Conservation (phyloP, 345 rosid species). For the Eucalyptus regnans region DNA sequence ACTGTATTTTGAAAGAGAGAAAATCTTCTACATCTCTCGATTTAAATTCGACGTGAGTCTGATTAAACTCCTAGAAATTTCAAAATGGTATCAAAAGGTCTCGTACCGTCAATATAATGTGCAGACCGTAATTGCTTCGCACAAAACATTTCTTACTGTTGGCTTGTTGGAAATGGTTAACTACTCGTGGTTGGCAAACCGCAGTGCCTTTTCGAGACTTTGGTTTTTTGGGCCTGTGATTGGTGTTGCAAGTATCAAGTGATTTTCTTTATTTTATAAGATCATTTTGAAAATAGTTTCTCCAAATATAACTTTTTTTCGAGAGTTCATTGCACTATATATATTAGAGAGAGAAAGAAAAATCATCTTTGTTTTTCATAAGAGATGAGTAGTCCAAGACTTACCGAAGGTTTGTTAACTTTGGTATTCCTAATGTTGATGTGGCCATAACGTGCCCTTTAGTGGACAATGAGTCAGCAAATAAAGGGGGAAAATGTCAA, state of each 20-base stretch:
- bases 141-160: fast-evolving
- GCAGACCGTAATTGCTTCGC: fast-evolving
- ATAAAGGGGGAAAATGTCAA: neutral
- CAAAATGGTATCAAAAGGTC: neutral
- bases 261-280: no score
- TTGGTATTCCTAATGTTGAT: neutral
- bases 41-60: neutral
- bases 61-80: neutral
- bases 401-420: neutral
- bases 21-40: neutral
- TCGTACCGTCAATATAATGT: fast-evolving
- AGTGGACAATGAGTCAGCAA: neutral
- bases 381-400: neutral
- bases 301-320: no score
- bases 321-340: neutral
- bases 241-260: neutral
- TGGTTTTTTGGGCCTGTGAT: fast-evolving
- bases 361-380: no score
- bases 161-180: neutral
- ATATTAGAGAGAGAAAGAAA: no score
- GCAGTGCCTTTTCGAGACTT: fast-evolving
- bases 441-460: neutral
- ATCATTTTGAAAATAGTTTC: neutral
- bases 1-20: neutral
- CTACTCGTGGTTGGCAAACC: fast-evolving